Evolutionary conservation across 2,329 filamentous ascomycete species (phyloP), one percentile per base, ranked within the genome.

Genomic region (Trichoderma guizhouense): DNA sequence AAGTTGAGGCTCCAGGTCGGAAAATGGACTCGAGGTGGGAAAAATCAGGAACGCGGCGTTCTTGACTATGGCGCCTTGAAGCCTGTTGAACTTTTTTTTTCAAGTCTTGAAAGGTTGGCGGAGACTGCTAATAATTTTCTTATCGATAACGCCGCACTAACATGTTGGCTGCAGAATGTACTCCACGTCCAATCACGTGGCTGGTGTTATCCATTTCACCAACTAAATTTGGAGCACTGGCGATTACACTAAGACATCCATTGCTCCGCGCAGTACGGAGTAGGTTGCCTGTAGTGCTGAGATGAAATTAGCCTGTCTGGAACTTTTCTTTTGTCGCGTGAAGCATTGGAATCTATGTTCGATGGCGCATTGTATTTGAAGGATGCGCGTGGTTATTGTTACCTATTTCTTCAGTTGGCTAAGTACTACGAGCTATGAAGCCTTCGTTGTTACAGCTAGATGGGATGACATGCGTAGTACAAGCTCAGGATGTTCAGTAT

Each of bases 111-210:
- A 73, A 73, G 72, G 74, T 74, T 72, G 72, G 68, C 71, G 72
- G 63, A 66, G 73, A 73, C 74, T 39, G 73, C 69, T 51, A 11
- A 53, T 61, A 34, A 63, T 75, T 60, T 75, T 73, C 71, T 79
- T 80, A 80, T 80, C 79, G 79, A 80, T 80, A 80, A 80, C 74
- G 18, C 7, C 1, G 60, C 57, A 18, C 68, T 71, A 63, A 51
- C n/a, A n/a, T 3, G n/a, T 7, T 64, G 58, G 55, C 39, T 57
- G 58, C 58, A 55, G 58, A 43, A 15, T 51, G 14, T 30, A 51
- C 57, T 36, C 53, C 14, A 34, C 47, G 14, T 28, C 21, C 8
- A 24, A 18, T 34, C 66, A 53, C 57, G 66, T 69, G 66, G 60
- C n/a, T 18, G 32, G n/a, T 60, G 57, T 60, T n/a, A 43, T 67